Evolutionary conservation across 1,139 yeast genomes (phyloP).

Genomic region (Yamadazyma triangularis): DNA sequence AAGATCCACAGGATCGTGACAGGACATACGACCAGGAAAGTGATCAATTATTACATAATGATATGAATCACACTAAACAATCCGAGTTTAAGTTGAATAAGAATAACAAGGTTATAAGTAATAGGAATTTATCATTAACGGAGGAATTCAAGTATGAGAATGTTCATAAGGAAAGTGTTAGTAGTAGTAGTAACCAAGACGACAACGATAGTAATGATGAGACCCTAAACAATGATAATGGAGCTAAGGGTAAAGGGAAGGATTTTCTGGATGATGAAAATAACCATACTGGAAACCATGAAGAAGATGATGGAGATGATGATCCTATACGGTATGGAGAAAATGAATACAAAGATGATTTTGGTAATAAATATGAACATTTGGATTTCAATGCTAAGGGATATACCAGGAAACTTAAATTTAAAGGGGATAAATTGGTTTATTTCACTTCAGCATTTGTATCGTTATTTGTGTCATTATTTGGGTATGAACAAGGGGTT

Average conservation of each 20-base stretch:
- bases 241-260: not conserved
- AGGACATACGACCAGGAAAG: conserved; percentile 1
- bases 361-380: conserved; percentile 34
- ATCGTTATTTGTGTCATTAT: conserved; percentile 75
- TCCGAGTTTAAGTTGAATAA: conserved; percentile 2
- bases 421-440: conserved; percentile 43
- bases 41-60: conserved; percentile 1
- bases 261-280: no score
- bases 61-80: not conserved
- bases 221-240: not conserved
- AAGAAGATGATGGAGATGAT: conserved; percentile 7
- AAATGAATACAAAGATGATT: conserved; percentile 21
- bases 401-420: conserved; percentile 28
- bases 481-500: conserved; percentile 92
- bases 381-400: conserved; percentile 33
- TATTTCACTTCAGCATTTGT: conserved; percentile 82
- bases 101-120: conserved; percentile 5
- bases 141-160: conserved; percentile 6
- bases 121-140: conserved; percentile 2
- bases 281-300: no score
- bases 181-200: conserved; percentile 1
- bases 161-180: conserved; percentile 4
- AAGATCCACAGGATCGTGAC: not conserved
- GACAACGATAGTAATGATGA: conserved; percentile 1
- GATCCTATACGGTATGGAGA: conserved; percentile 12